Evolutionary conservation across 108 stramenopile genomes (phyloP).

Genomic region (Skeletonema tropicum): DNA sequence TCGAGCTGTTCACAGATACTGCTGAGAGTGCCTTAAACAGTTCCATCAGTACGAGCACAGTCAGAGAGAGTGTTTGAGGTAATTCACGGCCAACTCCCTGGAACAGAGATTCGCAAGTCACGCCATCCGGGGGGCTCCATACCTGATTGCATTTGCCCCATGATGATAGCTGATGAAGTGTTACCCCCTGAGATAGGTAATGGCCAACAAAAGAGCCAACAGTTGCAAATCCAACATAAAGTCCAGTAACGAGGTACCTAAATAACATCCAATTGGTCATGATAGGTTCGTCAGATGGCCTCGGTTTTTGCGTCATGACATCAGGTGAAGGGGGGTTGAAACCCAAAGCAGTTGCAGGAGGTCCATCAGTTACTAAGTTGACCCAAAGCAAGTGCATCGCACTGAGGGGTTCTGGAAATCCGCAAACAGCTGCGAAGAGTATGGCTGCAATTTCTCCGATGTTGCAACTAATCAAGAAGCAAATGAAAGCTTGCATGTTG

Average conservation of each 20-base stretch:
- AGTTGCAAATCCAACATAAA: constrained; percentile 96
- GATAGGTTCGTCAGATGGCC: constrained; percentile 93
- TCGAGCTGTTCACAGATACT: constrained; percentile 92
- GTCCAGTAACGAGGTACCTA: constrained; percentile 92
- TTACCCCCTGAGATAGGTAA: constrained; percentile 80
- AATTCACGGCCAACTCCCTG: constrained; percentile 75
- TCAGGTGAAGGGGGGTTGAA: constrained; percentile 97
- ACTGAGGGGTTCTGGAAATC: constrained; percentile 96
- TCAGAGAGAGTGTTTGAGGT: constrained; percentile 91
- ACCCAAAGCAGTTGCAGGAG: constrained; percentile 97
- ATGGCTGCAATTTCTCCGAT: constrained; percentile 97
- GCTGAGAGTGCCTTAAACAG: constrained; percentile 96
- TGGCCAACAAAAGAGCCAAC: constrained; percentile 93
- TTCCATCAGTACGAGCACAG: constrained; percentile 96
- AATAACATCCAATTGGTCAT: constrained; percentile 94
- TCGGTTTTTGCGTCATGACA: constrained; percentile 88
- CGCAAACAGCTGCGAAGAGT: constrained; percentile 89
- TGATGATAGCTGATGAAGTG: constrained; percentile 49
- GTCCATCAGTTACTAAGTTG: constrained; percentile 98
- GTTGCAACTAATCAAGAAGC: constrained; percentile 98
- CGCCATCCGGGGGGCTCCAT: constrained; percentile 49
- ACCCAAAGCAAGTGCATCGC: constrained; percentile 99
- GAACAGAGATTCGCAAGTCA: constrained; percentile 73
- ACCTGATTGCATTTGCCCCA: constrained; percentile 67
- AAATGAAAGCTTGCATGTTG: constrained; percentile 99